Percentiles rank a stretch among this genome's conserved stretches.
These are phyloP conservation scores for Sphaerulina vaccinii DNA, from an alignment of 2,329 filamentous ascomycete genomes.

Conservation along the genomic window DNA sequence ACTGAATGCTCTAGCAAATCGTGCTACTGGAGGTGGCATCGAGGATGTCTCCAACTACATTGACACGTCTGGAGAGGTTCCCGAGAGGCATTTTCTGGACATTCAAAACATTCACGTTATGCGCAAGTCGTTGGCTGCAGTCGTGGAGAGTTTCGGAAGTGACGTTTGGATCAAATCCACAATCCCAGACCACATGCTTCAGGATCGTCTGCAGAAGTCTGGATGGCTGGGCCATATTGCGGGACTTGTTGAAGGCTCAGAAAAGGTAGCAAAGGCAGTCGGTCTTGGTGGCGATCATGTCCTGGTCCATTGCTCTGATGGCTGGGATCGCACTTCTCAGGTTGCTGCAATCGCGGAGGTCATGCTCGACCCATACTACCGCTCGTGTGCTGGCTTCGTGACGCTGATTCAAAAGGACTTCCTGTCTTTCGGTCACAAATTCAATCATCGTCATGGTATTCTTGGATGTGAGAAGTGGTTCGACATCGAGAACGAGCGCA, in stretches of 20 bases:
- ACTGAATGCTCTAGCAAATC: slow-evolving; percentile 92
- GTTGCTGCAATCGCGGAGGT: slow-evolving; percentile 88
- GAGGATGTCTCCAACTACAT: slow-evolving; percentile 98
- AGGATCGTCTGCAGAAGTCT: slow-evolving; percentile 77
- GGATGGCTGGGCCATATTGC: slow-evolving; percentile 89
- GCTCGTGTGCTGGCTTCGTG: slow-evolving; percentile 92
- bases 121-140: slow-evolving; percentile 82
- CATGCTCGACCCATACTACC: slow-evolving; percentile 92
- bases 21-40: slow-evolving; percentile 86
- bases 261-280: slow-evolving; percentile 80
- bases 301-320: slow-evolving; percentile 95
- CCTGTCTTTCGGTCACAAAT: slow-evolving; percentile 97
- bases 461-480: slow-evolving; percentile 95
- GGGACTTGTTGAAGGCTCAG: slow-evolving; percentile 78
- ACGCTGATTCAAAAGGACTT: slow-evolving; percentile 95
- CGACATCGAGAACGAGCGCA: slow-evolving; percentile 73
- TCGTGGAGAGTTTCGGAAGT: slow-evolving; percentile 88
- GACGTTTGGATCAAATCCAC: slow-evolving; percentile 78
- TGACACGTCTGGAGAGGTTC: slow-evolving; percentile 62
- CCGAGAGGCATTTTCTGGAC: slow-evolving; percentile 77
- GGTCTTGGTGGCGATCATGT: slow-evolving; percentile 93
- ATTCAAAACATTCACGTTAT: slow-evolving; percentile 99
- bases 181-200: no score
- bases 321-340: slow-evolving; percentile 96
- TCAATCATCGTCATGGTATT: slow-evolving; percentile 84